Base-by-base conservation (phyloP, 768 basidiomycete species). In the Naganishia vishniacii region DNA sequence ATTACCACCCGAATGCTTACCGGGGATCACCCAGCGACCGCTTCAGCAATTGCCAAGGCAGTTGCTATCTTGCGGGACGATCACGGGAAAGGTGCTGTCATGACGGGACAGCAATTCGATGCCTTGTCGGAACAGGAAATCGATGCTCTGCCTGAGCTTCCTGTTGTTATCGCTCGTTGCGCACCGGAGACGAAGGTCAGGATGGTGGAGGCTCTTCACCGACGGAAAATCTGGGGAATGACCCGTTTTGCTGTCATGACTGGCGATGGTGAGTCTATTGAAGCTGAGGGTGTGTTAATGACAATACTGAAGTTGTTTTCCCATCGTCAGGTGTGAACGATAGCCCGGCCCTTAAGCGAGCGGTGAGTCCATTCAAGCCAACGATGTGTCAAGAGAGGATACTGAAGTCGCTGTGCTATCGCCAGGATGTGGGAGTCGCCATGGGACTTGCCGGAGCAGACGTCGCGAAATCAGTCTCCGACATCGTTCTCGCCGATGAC, bases 381-480 rank as follows among this genome's bases (percentile, higher is more conserved):
- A n/a, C n/a, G n/a, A n/a, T n/a, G n/a, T n/a, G n/a, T n/a, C n/a
- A n/a, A n/a, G n/a, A n/a, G n/a, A n/a, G n/a, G n/a, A n/a, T n/a
- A n/a, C n/a, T n/a, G n/a, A 56, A 56, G 31, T 18, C 31, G 20
- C 81, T 83, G 23, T n/a, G n/a, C n/a, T n/a, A n/a, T n/a, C n/a
- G n/a, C n/a, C n/a, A n/a, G n/a, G 85, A 86, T 69, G 79, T 84
- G 49, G 82, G 84, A 8, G 81, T 86, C 42, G 85, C 84, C 0
- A 84, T 86, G 75, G 84, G 84, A 13, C 75, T 81, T 72, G 80
- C 80, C 28, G 83, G 83, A 6, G 80, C 80, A 5, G 83, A 84
- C 66, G 84, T 84, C 37, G 83, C 84, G 8, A 83, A 86, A 70
- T 82, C 83, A 65, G 84, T 85, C 4, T 81, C 84, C 6, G 85